phyloP scores from a whole-genome alignment of 768 basidiomycete genomes.

The Dioszegia crocea region DNA sequence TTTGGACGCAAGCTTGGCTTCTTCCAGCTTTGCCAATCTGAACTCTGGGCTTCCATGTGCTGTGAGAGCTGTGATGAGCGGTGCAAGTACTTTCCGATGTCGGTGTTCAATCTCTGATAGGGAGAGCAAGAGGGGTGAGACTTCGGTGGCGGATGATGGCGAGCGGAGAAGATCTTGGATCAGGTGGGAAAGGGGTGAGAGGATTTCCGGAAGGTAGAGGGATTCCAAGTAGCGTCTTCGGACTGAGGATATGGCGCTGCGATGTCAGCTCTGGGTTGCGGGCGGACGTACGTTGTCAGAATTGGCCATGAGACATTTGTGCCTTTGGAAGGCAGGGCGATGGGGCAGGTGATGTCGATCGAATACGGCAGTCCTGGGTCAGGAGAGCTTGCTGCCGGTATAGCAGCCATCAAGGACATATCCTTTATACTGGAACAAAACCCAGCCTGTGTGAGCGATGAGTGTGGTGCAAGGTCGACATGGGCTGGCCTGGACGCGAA shows the following conservation, averaged over 20 bases:
- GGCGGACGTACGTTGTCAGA: neutral
- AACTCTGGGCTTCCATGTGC: neutral
- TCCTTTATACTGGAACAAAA: no score
- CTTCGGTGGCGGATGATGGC: neutral
- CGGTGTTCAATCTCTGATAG: slow-evolving; percentile 28
- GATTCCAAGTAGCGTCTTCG: slow-evolving; percentile 26
- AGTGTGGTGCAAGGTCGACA: no score
- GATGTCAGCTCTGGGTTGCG: neutral
- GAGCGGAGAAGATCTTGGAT: slow-evolving; percentile 16
- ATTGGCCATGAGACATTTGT: slow-evolving; percentile 15
- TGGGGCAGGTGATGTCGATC: slow-evolving; percentile 25
- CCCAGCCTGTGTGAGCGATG: no score
- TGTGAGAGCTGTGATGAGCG: slow-evolving; percentile 11
- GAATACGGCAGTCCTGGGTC: slow-evolving; percentile 7
- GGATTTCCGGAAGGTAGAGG: slow-evolving; percentile 24
- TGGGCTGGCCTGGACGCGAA: neutral
- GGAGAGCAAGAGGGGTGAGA: slow-evolving; percentile 10
- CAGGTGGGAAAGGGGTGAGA: slow-evolving; percentile 20
- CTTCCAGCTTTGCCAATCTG: neutral
- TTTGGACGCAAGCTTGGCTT: neutral
- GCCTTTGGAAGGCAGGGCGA: slow-evolving; percentile 8
- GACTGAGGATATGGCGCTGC: neutral
- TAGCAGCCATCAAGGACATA: no score
- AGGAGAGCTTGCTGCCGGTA: neutral
- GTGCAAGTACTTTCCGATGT: slow-evolving; percentile 24